Conservation (phyloP, 352 stramenopile species). For the Pythium aphanidermatum region DNA sequence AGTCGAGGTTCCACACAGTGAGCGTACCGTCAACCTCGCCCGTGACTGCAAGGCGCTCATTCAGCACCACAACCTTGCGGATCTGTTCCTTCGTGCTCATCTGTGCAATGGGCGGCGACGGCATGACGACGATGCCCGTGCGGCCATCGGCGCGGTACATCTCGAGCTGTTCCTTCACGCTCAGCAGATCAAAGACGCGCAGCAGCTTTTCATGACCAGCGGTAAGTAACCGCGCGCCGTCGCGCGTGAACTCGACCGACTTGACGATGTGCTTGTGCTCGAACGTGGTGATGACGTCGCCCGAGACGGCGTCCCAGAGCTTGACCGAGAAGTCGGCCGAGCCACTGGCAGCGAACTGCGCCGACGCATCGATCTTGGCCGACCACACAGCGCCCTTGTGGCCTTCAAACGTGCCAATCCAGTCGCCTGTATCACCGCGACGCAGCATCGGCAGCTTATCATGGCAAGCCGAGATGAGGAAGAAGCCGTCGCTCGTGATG, state of each 20-base stretch:
- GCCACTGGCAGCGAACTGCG: slow-evolving; percentile 84
- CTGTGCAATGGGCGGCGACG: slow-evolving; percentile 38
- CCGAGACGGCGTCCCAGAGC: slow-evolving; percentile 96
- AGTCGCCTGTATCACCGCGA: slow-evolving; percentile 80
- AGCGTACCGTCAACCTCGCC: slow-evolving; percentile 74
- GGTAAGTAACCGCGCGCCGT: slow-evolving; percentile 85
- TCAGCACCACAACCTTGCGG: slow-evolving; percentile 71
- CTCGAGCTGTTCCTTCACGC: slow-evolving; percentile 55
- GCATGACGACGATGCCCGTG: slow-evolving; percentile 54
- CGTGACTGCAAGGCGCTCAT: slow-evolving; percentile 41
- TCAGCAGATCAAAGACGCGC: slow-evolving; percentile 86
- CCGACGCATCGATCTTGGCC: slow-evolving; percentile 84
- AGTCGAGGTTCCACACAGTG: slow-evolving; percentile 62
- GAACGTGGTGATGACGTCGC: slow-evolving; percentile 89
- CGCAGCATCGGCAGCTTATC: slow-evolving; percentile 89
- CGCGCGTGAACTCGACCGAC: slow-evolving; percentile 89
- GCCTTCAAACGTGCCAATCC: slow-evolving; percentile 97
- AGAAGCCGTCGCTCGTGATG: slow-evolving; percentile 38
- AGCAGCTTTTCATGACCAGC: slow-evolving; percentile 94
- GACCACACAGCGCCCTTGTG: slow-evolving; percentile 95
- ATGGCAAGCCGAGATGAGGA: slow-evolving; percentile 81
- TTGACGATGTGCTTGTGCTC: slow-evolving; percentile 98
- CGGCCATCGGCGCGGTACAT: slow-evolving; percentile 49
- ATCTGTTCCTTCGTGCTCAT: slow-evolving; percentile 65
- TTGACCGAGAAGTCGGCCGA: slow-evolving; percentile 95